Conservation (phyloP, 495 filamentous ascomycete species). For the Margaritispora aquatica region DNA sequence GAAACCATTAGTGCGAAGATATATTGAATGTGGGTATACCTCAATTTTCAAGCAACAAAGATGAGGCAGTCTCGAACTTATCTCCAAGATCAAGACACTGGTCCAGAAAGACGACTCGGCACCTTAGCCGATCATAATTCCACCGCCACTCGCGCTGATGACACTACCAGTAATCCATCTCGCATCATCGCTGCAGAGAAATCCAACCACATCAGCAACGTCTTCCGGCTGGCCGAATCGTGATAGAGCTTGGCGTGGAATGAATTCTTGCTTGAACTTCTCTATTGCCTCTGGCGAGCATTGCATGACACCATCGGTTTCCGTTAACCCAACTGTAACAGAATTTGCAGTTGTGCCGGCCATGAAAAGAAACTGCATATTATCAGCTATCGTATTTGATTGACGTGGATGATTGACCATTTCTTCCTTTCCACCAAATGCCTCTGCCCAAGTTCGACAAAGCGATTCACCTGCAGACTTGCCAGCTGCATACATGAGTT, state of each 20-base stretch:
- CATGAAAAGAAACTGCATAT: conserved; percentile 9
- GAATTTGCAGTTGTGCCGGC: conserved; percentile 11
- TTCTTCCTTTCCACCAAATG: conserved; percentile 11
- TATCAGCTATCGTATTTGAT: neutral
- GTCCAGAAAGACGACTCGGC: no score
- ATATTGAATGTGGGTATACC: no score
- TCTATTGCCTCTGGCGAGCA: conserved; percentile 5
- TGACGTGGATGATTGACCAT: neutral
- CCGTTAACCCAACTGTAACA: conserved; percentile 10
- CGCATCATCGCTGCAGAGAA: conserved; percentile 10
- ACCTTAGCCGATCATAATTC: conserved; percentile 11
- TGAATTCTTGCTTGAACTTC: conserved; percentile 8
- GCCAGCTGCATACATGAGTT: conserved; percentile 15
- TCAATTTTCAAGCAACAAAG: no score
- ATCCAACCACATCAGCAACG: conserved; percentile 6
- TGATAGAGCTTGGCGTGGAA: conserved; percentile 4
- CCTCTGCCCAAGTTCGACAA: conserved; percentile 12
- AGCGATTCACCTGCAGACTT: conserved; percentile 12
- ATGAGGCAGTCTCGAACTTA: no score
- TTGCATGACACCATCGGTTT: conserved; percentile 9
- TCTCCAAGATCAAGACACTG: no score
- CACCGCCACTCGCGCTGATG: conserved; percentile 11
- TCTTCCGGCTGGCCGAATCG: conserved; percentile 6
- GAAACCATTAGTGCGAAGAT: no score
- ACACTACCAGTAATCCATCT: conserved; percentile 14